Base-by-base conservation (phyloP, 495 filamentous ascomycete genomes). In the Eremomyces bilateralis region DNA sequence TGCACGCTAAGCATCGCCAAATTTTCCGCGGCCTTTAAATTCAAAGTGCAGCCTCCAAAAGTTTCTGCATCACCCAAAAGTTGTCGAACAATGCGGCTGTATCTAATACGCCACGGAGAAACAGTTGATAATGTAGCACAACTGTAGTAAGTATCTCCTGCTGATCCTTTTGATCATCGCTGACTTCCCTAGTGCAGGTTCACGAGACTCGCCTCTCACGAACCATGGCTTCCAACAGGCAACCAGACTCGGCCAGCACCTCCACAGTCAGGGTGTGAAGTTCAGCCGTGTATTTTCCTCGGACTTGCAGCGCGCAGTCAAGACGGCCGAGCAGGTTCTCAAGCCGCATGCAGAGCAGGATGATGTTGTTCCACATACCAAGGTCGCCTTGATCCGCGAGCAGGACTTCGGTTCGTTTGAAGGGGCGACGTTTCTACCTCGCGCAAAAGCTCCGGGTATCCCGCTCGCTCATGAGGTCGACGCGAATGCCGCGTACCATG, bases 51-150 rank as follows among this genome's bases (percentile, higher is more conserved):
- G n/a, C n/a, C n/a, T n/a, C n/a, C n/a, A n/a, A n/a, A n/a, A n/a
- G n/a, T n/a, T n/a, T n/a, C n/a, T 27, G 6, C 24, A 27, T 27
- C 24, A 27, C 13, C 24, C 10, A 12, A 12, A 1, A 6, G 31
- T 21, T 17, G 15, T 12, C 20, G 12, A 17, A 46, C 8, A 31
- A 76, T 88, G 77, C 69, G 61, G 49, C 53, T 92, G 30, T 66
- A 79, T 48, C 66, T 92, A 32, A 71, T 88, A 39, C 68, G 82
- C 34, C 82, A 92, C 57, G 83, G 73, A 39, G 83, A 92, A 53
- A 84, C 82, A 3, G 73, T 84, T 29, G 73, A 88, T 53, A 92
- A 91, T 56, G 71, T 88, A 35, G 73, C 72, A 21, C 63, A 69
- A 34, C 47, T 72, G 36, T 81, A 76, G 80, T 85, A 63, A 41